Evolutionary conservation across 2,329 filamentous ascomycete species (phyloP).

Genomic region (Periconia sp.): DNA sequence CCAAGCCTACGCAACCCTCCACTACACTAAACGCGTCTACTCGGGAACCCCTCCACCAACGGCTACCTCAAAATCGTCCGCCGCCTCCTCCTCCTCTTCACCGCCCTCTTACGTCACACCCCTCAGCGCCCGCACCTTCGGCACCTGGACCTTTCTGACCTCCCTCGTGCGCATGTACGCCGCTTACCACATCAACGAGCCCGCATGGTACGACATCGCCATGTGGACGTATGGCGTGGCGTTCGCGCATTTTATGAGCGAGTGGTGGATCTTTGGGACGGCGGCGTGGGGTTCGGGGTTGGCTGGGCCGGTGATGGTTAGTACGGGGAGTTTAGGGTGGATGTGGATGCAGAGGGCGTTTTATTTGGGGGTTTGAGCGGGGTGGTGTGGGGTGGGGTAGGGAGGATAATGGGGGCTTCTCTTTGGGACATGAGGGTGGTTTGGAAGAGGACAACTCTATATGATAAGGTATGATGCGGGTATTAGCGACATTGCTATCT

Average conservation of each 20-base stretch:
- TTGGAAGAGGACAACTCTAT: too few relatives aligned
- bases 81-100: conserved; percentile 55
- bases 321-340: conserved; percentile 63
- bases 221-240: conserved; percentile 84
- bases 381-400: neutral
- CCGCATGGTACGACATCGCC: conserved; percentile 77
- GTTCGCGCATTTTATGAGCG: conserved; percentile 76
- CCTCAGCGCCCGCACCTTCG: conserved; percentile 80
- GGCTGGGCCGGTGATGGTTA: conserved; percentile 64
- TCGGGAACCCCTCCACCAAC: conserved; percentile 63
- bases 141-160: conserved; percentile 84
- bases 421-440: too few relatives aligned
- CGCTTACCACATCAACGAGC: conserved; percentile 78
- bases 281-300: conserved; percentile 68
- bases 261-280: conserved; percentile 81
- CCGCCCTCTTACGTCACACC: conserved; percentile 66
- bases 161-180: conserved; percentile 81
- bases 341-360: conserved; percentile 71
- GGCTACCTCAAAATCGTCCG: conserved; percentile 42
- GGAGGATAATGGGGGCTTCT: too few relatives aligned
- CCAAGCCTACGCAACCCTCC: conserved; percentile 80
- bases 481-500: too few relatives aligned
- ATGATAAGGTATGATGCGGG: too few relatives aligned
- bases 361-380: conserved; percentile 61
- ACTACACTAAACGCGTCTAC: conserved; percentile 89